Evolutionary conservation across 495 filamentous ascomycete genomes (phyloP).

Genomic region (Neurospora pannonica): DNA sequence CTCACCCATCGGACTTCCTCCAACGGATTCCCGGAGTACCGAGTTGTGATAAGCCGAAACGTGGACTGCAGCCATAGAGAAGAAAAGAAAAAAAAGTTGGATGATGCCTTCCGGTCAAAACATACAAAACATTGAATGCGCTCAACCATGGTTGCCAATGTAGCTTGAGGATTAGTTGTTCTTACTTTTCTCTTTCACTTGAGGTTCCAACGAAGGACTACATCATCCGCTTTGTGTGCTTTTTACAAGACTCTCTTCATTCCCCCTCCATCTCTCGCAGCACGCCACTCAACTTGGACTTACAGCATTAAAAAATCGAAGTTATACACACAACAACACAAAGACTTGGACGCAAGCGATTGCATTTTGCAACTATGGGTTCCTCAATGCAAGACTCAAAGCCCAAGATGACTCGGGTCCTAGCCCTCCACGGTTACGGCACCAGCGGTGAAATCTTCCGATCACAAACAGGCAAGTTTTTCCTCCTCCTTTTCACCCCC

Average conservation of each 20-base stretch:
- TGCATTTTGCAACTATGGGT: not conserved
- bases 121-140: not conserved
- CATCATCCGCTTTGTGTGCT: not conserved
- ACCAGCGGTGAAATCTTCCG: slow-evolving; percentile 50
- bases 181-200: not conserved
- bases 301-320: not conserved
- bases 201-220: not conserved
- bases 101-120: not conserved
- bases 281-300: not conserved
- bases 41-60: not conserved
- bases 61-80: not conserved
- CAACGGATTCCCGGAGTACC: not conserved
- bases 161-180: not conserved
- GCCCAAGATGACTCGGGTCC: slow-evolving; percentile 39
- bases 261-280: not conserved
- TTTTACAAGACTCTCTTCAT: not conserved
- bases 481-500: too few species aligned
- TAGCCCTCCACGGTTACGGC: slow-evolving; percentile 56
- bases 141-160: not conserved
- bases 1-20: not conserved
- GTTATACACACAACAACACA: not conserved
- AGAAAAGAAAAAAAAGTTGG: not conserved
- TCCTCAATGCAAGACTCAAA: not conserved
- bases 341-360: not conserved
- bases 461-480: slow-evolving; percentile 44